Evolutionary conservation across 2,329 filamentous ascomycete species (phyloP), one percentile per base, ranked within the genome.

Genomic region (Rhynchosporium agropyri): DNA sequence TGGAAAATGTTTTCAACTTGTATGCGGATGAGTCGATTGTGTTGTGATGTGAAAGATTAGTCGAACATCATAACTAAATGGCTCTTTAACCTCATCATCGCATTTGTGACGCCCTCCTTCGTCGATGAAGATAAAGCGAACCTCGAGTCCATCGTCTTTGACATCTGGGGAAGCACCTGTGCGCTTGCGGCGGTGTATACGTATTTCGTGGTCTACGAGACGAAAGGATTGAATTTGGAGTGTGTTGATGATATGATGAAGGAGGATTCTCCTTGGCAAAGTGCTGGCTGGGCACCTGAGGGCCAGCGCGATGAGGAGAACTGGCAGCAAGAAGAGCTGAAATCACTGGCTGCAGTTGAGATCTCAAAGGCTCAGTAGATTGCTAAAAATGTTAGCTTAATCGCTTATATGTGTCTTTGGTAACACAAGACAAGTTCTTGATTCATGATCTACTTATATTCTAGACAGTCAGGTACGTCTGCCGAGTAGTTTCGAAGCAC

Each of bases 31-130:
- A 89, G 84, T 88, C 59, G 84, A 96, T 70, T 92, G 94, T 71
- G 91, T 91, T 74, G 91, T 96, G 80, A 89, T 94, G 77, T 96
- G 1, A 20, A 20, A 20, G 20, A 20, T 20, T 91, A 85, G 71
- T 82, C 96, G 48, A 92, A 90, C 45, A 96, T 91, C 3, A 89
- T 91, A 58, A 91, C 87, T 73, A 96, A 96, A 84, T 96, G 91
- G 91, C 83, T 94, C 64, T 94, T 90, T 82, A 94, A 92, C 80
- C 91, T 87, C 77, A 80, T 81, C 73, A 84, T 85, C 68, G 81
- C 84, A 61, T 83, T 91, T 74, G 89, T 91, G 75, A 89, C 85
- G 3, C 88, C 88, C 10, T 90, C 88, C 80, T 85, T 90, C 76
- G 83, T 89, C 38, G 79, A 84, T 65, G 77, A 84, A 67, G 87